Percentiles rank a stretch among this genome's conserved stretches.
These are phyloP conservation scores for Rhizophora apiculata DNA, from an alignment of 345 rosid species.

Conservation along the genomic window DNA sequence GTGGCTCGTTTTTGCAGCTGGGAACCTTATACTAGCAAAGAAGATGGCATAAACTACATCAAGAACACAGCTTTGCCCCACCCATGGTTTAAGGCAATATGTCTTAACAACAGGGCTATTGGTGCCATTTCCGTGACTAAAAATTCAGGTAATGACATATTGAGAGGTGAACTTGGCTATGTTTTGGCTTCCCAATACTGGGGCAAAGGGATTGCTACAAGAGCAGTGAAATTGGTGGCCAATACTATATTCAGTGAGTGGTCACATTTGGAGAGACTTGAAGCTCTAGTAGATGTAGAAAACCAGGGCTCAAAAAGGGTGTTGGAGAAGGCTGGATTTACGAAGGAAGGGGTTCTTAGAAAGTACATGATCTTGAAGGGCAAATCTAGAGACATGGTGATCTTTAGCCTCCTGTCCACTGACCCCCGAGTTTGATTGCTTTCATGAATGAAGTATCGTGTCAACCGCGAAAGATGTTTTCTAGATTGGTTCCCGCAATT, in stretches of 20 bases:
- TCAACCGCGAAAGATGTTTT: too few relatives aligned
- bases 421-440: conserved; percentile 27
- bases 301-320: conserved; percentile 62
- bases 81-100: conserved; percentile 65
- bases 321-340: conserved; percentile 66
- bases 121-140: conserved; percentile 50
- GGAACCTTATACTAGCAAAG: conserved; percentile 50
- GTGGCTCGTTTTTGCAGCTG: conserved; percentile 53
- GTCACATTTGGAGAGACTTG: conserved; percentile 58
- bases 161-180: conserved; percentile 57
- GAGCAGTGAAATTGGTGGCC: conserved; percentile 47
- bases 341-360: conserved; percentile 61
- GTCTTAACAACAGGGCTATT: conserved; percentile 45
- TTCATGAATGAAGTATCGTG: too few relatives aligned
- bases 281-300: conserved; percentile 55
- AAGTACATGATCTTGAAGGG: conserved; percentile 46
- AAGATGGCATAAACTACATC: conserved; percentile 44
- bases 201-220: conserved; percentile 64
- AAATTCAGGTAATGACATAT: conserved; percentile 34
- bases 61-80: conserved; percentile 32
- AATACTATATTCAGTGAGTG: conserved; percentile 44
- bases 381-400: conserved; percentile 49
- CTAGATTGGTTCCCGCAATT: too few relatives aligned
- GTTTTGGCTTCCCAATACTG: conserved; percentile 43
- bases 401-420: conserved; percentile 56